Conservation (phyloP, 257 asterid species). For the Solanum virginianum region DNA sequence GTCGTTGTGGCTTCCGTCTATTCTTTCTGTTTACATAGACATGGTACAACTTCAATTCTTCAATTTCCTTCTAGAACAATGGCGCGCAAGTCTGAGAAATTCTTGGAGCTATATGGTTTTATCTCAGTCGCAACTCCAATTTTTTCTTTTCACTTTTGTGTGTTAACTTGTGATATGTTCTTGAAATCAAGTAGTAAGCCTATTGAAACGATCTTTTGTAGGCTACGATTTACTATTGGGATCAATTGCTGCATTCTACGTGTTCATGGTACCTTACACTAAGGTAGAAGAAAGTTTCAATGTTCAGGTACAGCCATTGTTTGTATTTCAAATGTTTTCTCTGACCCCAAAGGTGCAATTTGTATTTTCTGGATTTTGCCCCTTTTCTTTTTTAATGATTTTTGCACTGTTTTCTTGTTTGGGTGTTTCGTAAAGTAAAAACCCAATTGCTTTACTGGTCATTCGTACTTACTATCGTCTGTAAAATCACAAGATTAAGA, state of each 20-base stretch:
- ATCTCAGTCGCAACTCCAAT: background rate
- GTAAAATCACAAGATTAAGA: background rate
- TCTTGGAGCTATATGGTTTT: constrained; percentile 10
- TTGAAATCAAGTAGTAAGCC: background rate
- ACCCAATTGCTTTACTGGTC: background rate
- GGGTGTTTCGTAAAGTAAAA: background rate
- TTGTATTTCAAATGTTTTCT: background rate
- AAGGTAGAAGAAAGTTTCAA: constrained; percentile 98
- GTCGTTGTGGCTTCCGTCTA: background rate
- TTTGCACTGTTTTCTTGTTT: background rate
- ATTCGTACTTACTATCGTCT: background rate
- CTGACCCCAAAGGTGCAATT: background rate
- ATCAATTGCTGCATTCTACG: constrained; percentile 69
- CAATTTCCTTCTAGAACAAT: background rate
- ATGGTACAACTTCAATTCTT: no score
- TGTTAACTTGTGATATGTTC: background rate
- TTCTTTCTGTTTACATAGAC: background rate
- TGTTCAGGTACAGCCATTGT: constrained; percentile 44
- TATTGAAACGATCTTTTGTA: constrained; percentile 1
- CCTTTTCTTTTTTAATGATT: background rate
- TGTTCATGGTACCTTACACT: constrained; percentile 80
- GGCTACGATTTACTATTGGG: constrained; percentile 89
- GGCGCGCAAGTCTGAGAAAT: constrained; percentile 9
- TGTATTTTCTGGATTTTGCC: background rate
- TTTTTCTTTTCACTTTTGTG: background rate